phyloP scores from a whole-genome alignment of 148 eudicot species.

The Amaranthus cruentus region DNA sequence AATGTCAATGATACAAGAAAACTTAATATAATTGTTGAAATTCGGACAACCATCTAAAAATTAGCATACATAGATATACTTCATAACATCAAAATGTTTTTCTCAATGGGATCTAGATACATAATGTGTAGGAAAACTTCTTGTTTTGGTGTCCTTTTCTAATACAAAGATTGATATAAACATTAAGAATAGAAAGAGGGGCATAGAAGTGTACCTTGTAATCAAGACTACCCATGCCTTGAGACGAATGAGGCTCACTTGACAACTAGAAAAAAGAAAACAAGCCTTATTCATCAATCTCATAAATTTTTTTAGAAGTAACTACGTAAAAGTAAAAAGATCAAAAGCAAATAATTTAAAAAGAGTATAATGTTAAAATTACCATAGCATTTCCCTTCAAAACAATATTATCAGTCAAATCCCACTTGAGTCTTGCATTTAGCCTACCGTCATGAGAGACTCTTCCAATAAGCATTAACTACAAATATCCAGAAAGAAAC shows the following conservation, averaged over 20 bases:
- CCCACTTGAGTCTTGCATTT: slow-evolving; percentile 79
- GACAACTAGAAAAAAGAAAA: slow-evolving; percentile 54
- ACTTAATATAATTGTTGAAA: background rate
- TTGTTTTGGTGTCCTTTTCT: background rate
- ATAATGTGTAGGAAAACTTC: background rate
- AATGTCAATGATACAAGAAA: background rate
- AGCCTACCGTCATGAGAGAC: slow-evolving; percentile 79
- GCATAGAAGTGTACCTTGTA: slow-evolving; percentile 55
- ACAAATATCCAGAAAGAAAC: slow-evolving; percentile 22
- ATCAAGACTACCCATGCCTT: slow-evolving; percentile 75
- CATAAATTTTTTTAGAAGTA: background rate
- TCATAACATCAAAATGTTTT: background rate
- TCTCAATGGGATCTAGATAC: background rate
- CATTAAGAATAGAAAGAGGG: background rate
- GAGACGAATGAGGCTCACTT: slow-evolving; percentile 88
- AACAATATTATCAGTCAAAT: slow-evolving; percentile 75
- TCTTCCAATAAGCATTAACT: slow-evolving; percentile 96
- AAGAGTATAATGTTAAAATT: slow-evolving; percentile 3
- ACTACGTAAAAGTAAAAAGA: background rate
- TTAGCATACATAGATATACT: background rate
- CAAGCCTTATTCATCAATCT: slow-evolving; percentile 9
- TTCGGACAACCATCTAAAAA: background rate
- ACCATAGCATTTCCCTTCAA: slow-evolving; percentile 82
- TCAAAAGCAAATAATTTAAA: background rate
- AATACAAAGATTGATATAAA: background rate